Percentiles rank a stretch among this genome's conserved stretches.
These are phyloP conservation scores for Cenococcum geophilum DNA, from an alignment of 495 filamentous ascomycete species.

Conservation along the genomic window DNA sequence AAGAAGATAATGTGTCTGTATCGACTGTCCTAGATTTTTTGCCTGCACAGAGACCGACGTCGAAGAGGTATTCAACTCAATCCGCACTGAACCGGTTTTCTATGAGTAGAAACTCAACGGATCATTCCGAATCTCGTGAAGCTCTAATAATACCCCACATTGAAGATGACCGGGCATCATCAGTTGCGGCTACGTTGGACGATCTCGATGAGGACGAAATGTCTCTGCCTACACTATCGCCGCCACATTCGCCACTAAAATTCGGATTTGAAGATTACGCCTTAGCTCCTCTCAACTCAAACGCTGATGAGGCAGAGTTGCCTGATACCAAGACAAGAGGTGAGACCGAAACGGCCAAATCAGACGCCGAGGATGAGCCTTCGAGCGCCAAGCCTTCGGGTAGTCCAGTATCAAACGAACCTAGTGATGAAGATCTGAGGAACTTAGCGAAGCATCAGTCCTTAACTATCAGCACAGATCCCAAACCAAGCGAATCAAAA, in stretches of 20 bases:
- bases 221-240: constrained; percentile 21
- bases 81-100: constrained; percentile 47
- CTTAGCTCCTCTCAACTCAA: background rate
- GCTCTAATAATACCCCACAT: constrained; percentile 42
- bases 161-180: constrained; percentile 37
- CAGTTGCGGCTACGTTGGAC: constrained; percentile 38
- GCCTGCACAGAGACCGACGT: constrained; percentile 25
- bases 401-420: background rate
- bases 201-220: constrained; percentile 27
- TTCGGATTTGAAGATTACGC: background rate
- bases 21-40: constrained; percentile 54
- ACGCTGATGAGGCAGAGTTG: background rate
- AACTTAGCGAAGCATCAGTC: constrained; percentile 11
- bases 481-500: constrained; percentile 10
- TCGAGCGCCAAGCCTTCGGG: background rate
- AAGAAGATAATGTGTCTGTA: constrained; percentile 51
- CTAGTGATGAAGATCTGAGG: background rate
- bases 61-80: constrained; percentile 45
- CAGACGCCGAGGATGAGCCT: background rate
- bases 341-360: background rate
- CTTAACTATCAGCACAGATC: constrained; percentile 28
- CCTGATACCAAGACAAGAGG: background rate
- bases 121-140: constrained; percentile 38
- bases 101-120: constrained; percentile 32
- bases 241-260: constrained; percentile 15